Conservation (phyloP, 257 asterid genomes). For the Ajuga chamaepitys region DNA sequence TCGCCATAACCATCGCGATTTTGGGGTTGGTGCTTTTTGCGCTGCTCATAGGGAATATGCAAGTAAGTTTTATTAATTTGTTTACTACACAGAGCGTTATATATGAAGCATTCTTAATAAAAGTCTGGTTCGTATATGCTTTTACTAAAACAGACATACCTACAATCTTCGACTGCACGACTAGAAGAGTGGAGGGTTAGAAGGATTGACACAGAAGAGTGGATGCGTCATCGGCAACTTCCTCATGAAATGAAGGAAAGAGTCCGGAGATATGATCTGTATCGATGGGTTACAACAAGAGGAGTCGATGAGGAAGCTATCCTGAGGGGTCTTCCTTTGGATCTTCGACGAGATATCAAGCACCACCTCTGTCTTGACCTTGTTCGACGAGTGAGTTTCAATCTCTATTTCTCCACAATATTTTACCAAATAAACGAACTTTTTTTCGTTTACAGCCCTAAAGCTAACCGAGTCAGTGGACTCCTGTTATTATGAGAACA, state of each 20-base stretch:
- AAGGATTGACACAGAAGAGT: conserved; percentile 56
- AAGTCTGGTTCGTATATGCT: neutral
- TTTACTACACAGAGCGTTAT: no score
- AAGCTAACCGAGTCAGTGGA: no score
- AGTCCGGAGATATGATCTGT: conserved; percentile 45
- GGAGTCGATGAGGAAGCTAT: conserved; percentile 65
- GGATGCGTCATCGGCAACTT: conserved; percentile 72
- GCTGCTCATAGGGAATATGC: conserved; percentile 75
- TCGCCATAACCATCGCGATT: conserved; percentile 54
- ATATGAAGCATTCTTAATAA: neutral
- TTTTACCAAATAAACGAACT: no score
- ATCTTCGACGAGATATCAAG: conserved; percentile 64
- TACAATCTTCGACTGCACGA: conserved; percentile 49
- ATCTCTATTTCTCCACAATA: no score
- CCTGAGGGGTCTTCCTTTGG: conserved; percentile 42
- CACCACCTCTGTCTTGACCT: conserved; percentile 65
- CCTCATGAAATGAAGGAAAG: conserved; percentile 51
- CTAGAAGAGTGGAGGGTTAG: conserved; percentile 73
- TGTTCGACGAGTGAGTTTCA: conserved; percentile 52
- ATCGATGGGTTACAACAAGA: conserved; percentile 52
- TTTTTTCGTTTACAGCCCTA: no score
- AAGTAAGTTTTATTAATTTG: no score
- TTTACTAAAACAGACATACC: conserved; percentile 30
- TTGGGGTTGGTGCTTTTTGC: conserved; percentile 65
- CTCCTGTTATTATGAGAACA: conserved; percentile 5